These are phyloP conservation scores for Fusarium sp. DNA, from an alignment of 2,329 filamentous ascomycete genomes.

Conservation along the genomic window DNA sequence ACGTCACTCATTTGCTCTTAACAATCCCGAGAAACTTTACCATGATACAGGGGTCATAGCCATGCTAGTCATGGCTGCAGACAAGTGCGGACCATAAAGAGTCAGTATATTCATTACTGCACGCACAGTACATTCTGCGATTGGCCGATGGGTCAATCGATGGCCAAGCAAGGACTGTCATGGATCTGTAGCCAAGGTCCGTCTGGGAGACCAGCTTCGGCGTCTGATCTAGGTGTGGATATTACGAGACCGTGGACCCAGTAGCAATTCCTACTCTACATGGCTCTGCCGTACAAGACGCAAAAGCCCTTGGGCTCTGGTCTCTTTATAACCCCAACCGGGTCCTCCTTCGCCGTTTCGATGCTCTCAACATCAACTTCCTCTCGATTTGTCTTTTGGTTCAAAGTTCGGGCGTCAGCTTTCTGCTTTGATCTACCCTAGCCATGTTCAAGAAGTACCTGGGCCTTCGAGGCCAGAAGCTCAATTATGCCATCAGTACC, in stretches of 20 bases:
- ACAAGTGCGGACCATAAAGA: conserved; percentile 3
- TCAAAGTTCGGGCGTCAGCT: conserved; percentile 5
- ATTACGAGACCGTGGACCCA: conserved; percentile 27
- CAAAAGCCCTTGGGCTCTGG: conserved; percentile 1
- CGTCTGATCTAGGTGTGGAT: conserved; percentile 26
- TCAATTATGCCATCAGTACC: conserved; percentile 76
- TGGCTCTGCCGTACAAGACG: conserved; percentile 32
- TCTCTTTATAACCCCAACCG: conserved; percentile 35
- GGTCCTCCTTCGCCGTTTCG: conserved; percentile 8
- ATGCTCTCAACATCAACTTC: background rate
- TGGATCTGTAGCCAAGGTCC: conserved; percentile 9
- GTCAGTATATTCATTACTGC: conserved; percentile 5
- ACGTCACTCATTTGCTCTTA: background rate
- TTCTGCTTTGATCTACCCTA: background rate
- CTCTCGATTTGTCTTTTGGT: background rate
- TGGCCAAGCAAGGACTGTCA: conserved; percentile 12
- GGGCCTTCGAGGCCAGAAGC: conserved; percentile 71
- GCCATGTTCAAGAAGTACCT: conserved; percentile 62
- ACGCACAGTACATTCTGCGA: background rate
- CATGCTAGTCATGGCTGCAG: conserved; percentile 1
- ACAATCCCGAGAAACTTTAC: conserved; percentile 1
- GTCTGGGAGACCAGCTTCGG: conserved; percentile 4
- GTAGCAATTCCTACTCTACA: conserved; percentile 20
- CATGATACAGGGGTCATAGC: conserved; percentile 16
- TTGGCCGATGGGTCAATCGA: conserved; percentile 16